Conservation (phyloP, 148 eudicot species). For the Fallopia convolvulus region DNA sequence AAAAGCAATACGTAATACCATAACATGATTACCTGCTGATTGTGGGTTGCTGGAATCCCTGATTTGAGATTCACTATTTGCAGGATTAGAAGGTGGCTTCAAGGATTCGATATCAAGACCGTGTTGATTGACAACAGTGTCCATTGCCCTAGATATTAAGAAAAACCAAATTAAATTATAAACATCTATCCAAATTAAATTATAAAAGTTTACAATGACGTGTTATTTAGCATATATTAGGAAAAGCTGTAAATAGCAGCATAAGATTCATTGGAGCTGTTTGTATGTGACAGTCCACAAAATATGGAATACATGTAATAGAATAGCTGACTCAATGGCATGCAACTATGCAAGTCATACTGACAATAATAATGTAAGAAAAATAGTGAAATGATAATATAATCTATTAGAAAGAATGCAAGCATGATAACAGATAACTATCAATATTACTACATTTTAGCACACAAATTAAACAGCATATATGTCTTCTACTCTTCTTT, state of each 20-base stretch:
- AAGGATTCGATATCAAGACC: slow-evolving; percentile 76
- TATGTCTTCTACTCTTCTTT: too few species aligned
- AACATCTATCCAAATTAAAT: too few species aligned
- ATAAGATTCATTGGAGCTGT: neutral
- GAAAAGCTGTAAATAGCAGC: neutral
- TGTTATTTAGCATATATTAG: neutral
- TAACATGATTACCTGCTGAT: slow-evolving; percentile 38
- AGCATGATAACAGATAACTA: too few species aligned
- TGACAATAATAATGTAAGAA: too few species aligned
- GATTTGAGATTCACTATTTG: slow-evolving; percentile 44
- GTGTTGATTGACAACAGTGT: slow-evolving; percentile 85
- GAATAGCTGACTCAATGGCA: neutral
- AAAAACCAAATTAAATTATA: neutral
- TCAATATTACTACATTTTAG: too few species aligned
- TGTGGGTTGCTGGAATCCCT: slow-evolving; percentile 62
- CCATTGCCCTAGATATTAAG: slow-evolving; percentile 69
- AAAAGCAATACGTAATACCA: neutral
- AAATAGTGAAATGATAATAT: too few species aligned
- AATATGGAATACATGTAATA: neutral
- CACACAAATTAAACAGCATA: too few species aligned
- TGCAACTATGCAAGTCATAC: neutral
- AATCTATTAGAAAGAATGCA: too few species aligned
- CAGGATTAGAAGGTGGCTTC: slow-evolving; percentile 59
- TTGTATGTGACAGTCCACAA: neutral
- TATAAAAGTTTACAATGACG: neutral